A percentile compares a stretch with the other conserved stretches of the same genome.
These are phyloP conservation scores for Hericium coralloides DNA, from an alignment of 768 basidiomycete species.

Conservation along the genomic window DNA sequence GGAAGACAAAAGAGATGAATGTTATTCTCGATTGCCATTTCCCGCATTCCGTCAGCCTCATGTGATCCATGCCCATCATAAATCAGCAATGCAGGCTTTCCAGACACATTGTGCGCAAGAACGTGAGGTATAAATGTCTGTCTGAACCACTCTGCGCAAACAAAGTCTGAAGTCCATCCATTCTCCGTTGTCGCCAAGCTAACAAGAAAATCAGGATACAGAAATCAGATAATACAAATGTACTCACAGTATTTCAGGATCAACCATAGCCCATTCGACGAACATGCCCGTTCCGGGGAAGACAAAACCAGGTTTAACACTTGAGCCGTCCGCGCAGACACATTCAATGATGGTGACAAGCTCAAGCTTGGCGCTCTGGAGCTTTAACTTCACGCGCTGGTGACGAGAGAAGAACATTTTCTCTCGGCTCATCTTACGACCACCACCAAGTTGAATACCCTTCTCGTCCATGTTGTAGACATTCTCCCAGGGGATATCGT, in stretches of 20 bases:
- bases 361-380: slow-evolving; percentile 27
- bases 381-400: not conserved
- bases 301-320: slow-evolving; percentile 28
- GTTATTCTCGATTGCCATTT: slow-evolving; percentile 20
- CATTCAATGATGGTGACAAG: slow-evolving; percentile 39
- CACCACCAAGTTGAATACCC: not conserved
- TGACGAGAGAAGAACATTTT: not conserved
- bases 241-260: slow-evolving; percentile 16
- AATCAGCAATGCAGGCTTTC: slow-evolving; percentile 29
- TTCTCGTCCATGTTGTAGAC: not conserved
- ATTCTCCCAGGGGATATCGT: not conserved
- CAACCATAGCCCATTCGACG: slow-evolving; percentile 22
- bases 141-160: slow-evolving; percentile 31
- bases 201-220: slow-evolving; percentile 15
- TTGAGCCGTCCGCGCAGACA: slow-evolving; percentile 30
- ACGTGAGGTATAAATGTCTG: slow-evolving; percentile 30
- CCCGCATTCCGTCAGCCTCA: slow-evolving; percentile 15
- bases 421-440: not conserved
- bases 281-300: slow-evolving; percentile 27
- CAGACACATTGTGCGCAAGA: slow-evolving; percentile 15
- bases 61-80: slow-evolving; percentile 40
- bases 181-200: slow-evolving; percentile 24
- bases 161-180: slow-evolving; percentile 33
- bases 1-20: slow-evolving; percentile 28
- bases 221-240: not conserved